Evolutionary conservation across 2,329 filamentous ascomycete genomes (phyloP).

Genomic region (Ceratocystis ficicola): DNA sequence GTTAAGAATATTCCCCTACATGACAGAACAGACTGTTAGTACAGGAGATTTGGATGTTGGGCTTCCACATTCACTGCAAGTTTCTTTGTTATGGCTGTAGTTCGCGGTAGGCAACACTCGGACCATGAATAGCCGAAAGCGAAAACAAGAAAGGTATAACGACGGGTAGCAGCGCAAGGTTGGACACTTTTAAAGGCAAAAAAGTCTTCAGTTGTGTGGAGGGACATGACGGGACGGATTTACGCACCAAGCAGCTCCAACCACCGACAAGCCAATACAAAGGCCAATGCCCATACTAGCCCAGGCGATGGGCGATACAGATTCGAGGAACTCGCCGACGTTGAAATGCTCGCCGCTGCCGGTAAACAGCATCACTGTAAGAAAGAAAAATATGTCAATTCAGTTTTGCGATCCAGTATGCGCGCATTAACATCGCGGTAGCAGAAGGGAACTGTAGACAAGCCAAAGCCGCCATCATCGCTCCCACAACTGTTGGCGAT

Average conservation of each 20-base stretch:
- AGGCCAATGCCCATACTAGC: constrained; percentile 80
- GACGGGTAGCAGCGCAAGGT: constrained; percentile 4
- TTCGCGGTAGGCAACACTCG: not conserved
- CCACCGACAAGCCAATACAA: constrained; percentile 91
- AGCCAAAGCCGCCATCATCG: not conserved
- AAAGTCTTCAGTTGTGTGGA: not conserved
- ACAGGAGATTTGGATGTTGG: not conserved
- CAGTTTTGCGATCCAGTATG: not conserved
- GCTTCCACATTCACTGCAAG: not conserved
- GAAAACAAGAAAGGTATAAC: not conserved
- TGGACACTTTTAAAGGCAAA: not conserved
- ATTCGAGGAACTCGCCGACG: constrained; percentile 89
- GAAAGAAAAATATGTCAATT: not conserved
- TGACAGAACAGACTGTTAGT: not conserved
- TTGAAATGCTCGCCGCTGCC: constrained; percentile 94
- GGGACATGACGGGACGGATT: constrained; percentile 18
- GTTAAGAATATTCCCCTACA: constrained; percentile 96
- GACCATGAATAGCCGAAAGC: not conserved
- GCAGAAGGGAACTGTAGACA: not conserved
- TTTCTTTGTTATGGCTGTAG: not conserved
- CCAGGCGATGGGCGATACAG: constrained; percentile 89
- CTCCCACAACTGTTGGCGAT: not conserved
- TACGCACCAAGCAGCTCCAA: constrained; percentile 87
- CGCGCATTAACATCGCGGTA: not conserved
- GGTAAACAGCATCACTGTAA: constrained; percentile 91